Base-by-base conservation (phyloP, 2,329 filamentous ascomycete genomes). In the Alternaria infectoria region DNA sequence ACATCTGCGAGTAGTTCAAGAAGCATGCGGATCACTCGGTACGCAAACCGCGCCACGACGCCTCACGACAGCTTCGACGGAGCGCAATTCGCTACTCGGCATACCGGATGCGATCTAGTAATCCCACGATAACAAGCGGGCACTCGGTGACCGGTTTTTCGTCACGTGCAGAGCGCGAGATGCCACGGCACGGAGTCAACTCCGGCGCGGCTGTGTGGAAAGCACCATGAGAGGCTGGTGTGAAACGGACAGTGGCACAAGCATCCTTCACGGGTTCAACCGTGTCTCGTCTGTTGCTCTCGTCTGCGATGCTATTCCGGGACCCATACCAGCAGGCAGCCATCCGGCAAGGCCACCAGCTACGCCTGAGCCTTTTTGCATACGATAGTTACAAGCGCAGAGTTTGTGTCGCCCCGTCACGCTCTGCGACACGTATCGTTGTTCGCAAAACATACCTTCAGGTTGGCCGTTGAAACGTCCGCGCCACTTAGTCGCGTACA, bases 261-360 rank as follows among this genome's bases (percentile, higher is more conserved):
- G 54, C 59, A 57, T 61, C 45, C 23, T 62, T 46, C 55, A 44
- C 47, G 55, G 47, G 40, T n/a, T 36, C 47, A 62, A 57, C 59
- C 54, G 58, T 60, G 44, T 56, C 51, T 56, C 10, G 51, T 56
- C 26, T 47, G 19, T 47, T 32, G 54, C 54, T n/a, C 26, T n/a
- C 30, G 25, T 46, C 43, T 59, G 17, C 54, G 3, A 62, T 44
- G 54, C 36, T 58, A 50, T 61, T 51, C 54, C 54, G 56, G 36
- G 54, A 19, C 43, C 25, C 49, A 32, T 19, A 40, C 19, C 30
- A 23, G 17, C 49, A 52, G 49, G 28, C 49, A 59, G 26, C 44
- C 17, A 15, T 36, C 11, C 21, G 13, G 15, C 19, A 30, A 32
- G 57, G 19, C 46, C 46, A 28, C 23, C 45, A 44, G 17, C 46